Percentiles rank a stretch among this genome's conserved stretches.
Conservation (phyloP, 352 stramenopile species). For the Globisporangium paddicum region DNA sequence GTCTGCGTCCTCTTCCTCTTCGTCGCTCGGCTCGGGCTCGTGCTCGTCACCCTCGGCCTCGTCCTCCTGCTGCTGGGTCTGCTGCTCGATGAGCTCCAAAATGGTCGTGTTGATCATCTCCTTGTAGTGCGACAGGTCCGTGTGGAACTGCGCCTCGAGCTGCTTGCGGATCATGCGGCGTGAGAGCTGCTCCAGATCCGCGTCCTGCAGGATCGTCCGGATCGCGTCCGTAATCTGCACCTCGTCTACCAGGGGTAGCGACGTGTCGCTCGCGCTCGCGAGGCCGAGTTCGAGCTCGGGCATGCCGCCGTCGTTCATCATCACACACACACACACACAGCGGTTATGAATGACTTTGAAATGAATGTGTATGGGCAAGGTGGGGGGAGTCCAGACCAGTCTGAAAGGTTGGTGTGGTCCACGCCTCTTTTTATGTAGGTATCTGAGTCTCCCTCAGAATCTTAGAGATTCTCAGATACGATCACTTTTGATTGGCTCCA, state of each 20-base stretch:
- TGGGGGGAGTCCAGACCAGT: neutral
- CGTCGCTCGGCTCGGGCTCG: conserved; percentile 28
- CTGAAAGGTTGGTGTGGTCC: neutral
- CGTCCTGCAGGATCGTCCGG: conserved; percentile 69
- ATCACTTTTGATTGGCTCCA: no score
- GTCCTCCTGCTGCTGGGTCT: conserved; percentile 61
- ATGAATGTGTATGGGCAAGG: neutral
- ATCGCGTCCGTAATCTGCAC: conserved; percentile 65
- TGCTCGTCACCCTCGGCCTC: conserved; percentile 34
- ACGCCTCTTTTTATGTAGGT: no score
- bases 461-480: no score
- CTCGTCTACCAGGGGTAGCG: conserved; percentile 43
- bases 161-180: conserved; percentile 87
- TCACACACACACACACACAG: neutral
- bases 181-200: conserved; percentile 81
- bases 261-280: conserved; percentile 34
- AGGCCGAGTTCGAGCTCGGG: conserved; percentile 60
- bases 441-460: no score
- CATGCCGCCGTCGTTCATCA: conserved; percentile 47
- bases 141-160: conserved; percentile 72
- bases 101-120: conserved; percentile 83
- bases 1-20: conserved; percentile 44
- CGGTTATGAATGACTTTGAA: neutral
- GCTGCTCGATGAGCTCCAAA: conserved; percentile 74
- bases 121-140: conserved; percentile 77